Evolutionary conservation across 768 basidiomycete genomes (phyloP), one percentile per base, ranked within the genome.

Genomic region (Plicaturopsis crispa): DNA sequence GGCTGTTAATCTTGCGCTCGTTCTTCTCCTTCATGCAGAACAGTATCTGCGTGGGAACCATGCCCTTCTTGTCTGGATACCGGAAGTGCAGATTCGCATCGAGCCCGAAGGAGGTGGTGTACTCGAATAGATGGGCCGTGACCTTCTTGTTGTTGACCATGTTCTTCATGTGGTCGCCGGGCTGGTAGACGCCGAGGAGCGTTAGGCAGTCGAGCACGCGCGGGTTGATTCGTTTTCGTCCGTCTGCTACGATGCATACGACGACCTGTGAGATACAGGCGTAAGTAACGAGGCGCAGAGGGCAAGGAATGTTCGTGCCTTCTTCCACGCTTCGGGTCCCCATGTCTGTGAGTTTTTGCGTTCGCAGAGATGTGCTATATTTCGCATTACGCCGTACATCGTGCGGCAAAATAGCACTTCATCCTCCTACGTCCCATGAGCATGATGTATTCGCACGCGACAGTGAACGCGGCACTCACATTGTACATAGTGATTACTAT

Each of bases 401-500:
- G 94, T 97, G 41, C 94, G 67, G 57, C 87, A 88, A 60, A 98
- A 93, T 7, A 96, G 65, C 6, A 90, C 66, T 49, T 98, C 93
- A 51, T 89, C 80, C 63, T 89, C 86, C 86, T 89, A 48, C n/a
- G n/a, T n/a, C n/a, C n/a, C n/a, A n/a, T n/a, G n/a, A n/a, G n/a
- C n/a, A n/a, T n/a, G n/a, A n/a, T n/a, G n/a, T n/a, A n/a, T n/a
- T n/a, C n/a, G n/a, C n/a, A n/a, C n/a, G n/a, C n/a, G n/a, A n/a
- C n/a, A n/a, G n/a, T n/a, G n/a, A n/a, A n/a, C n/a, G n/a, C n/a
- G 43, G 26, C 18, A 57, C 82, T 54, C 57, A 94, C 93, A 56
- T 96, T 96, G 56, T 84, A 96, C 90, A 96, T 91, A 17, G 92
- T 97, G 50, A 97, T 85, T 41, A 90, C 87, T 54, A 97, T 84